Percentiles rank a stretch among this genome's conserved stretches.
Evolutionary conservation across 2,329 filamentous ascomycete genomes (phyloP).

Genomic region (Trichophyton schoenleinii): DNA sequence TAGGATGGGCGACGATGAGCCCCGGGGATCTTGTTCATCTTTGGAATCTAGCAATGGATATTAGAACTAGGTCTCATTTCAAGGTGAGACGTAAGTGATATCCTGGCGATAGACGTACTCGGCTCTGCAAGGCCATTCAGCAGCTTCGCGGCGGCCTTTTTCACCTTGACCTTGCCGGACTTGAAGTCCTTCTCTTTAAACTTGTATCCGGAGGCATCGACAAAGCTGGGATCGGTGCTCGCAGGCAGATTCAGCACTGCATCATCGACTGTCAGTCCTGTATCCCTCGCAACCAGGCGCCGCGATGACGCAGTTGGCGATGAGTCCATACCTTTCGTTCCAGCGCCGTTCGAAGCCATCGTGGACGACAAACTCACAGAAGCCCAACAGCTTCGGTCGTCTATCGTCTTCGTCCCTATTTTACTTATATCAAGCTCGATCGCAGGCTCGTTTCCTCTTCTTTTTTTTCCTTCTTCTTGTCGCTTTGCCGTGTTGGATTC

Average conservation of each 20-base stretch:
- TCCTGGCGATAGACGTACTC: not conserved
- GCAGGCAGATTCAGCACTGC: constrained; percentile 4
- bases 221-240: constrained; percentile 24
- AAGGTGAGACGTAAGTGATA: not conserved
- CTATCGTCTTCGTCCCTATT: not conserved
- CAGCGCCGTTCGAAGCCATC: constrained; percentile 7
- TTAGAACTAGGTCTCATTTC: not conserved
- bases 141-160: constrained; percentile 22
- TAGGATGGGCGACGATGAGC: constrained; percentile 31
- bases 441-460: not conserved
- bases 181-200: constrained; percentile 35
- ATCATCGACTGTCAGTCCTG: not conserved
- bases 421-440: not conserved
- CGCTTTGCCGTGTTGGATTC: not conserved
- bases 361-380: not conserved
- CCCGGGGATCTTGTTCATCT: constrained; percentile 22
- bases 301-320: not conserved
- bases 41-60: constrained; percentile 6
- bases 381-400: not conserved
- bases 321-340: constrained; percentile 5
- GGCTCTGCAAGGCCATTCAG: constrained; percentile 15
- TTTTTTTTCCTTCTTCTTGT: not conserved
- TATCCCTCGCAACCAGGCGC: not conserved
- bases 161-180: constrained; percentile 34
- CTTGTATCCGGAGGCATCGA: constrained; percentile 36